phyloP scores from a whole-genome alignment of 2,329 filamentous ascomycete species.

The Penicillium olsonii region DNA sequence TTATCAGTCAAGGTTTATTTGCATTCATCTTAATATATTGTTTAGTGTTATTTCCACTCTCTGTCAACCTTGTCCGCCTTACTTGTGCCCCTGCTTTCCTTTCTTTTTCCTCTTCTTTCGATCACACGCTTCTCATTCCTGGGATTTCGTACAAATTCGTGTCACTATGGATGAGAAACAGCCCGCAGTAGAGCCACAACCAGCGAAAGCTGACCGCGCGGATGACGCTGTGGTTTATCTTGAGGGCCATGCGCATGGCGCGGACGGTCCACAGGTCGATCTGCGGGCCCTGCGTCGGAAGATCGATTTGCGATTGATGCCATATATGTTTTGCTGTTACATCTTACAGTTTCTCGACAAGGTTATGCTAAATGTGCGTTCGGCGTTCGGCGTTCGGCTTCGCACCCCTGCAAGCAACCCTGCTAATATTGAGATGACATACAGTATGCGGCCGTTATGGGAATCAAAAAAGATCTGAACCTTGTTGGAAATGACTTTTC shows the following conservation, averaged over 20 bases:
- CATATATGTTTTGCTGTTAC: slow-evolving; percentile 36
- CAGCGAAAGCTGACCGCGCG: slow-evolving; percentile 1
- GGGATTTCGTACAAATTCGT: background rate
- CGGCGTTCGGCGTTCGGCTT: slow-evolving; percentile 3
- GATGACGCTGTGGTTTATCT: slow-evolving; percentile 28
- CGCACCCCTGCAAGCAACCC: background rate
- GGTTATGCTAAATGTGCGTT: slow-evolving; percentile 32
- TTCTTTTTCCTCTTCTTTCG: background rate
- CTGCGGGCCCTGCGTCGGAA: slow-evolving; percentile 28
- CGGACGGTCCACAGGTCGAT: slow-evolving; percentile 14
- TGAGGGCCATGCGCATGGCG: slow-evolving; percentile 13
- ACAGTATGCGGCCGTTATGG: slow-evolving; percentile 62
- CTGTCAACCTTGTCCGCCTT: background rate
- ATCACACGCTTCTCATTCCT: background rate
- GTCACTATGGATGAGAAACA: slow-evolving; percentile 18
- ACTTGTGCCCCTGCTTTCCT: background rate
- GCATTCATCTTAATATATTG: background rate
- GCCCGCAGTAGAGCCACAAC: slow-evolving; percentile 2
- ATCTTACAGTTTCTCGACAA: slow-evolving; percentile 39
- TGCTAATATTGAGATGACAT: background rate
- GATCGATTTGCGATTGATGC: slow-evolving; percentile 35
- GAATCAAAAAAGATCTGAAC: slow-evolving; percentile 55
- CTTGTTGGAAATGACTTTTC: slow-evolving; percentile 61
- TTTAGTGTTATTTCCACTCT: background rate
- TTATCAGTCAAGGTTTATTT: background rate